Percentiles rank a stretch among this genome's conserved stretches.
phyloP scores from a whole-genome alignment of 345 rosid species.

The Salix udensis region DNA sequence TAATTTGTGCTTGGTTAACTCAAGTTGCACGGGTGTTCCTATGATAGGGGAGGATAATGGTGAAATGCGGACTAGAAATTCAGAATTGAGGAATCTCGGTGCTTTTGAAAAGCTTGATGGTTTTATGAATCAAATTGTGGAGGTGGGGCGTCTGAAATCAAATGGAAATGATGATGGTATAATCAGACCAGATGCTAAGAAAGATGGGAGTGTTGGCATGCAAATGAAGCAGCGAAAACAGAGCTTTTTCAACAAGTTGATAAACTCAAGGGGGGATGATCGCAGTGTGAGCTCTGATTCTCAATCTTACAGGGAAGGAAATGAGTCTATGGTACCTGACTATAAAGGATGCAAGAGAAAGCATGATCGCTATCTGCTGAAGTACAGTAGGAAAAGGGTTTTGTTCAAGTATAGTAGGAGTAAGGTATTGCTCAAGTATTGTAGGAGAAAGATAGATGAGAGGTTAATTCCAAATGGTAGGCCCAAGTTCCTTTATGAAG shows the following conservation, averaged over 20 bases:
- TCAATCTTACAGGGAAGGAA: conserved; percentile 13
- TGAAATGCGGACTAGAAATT: neutral
- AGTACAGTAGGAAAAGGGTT: conserved; percentile 37
- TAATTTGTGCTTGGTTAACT: conserved; percentile 17
- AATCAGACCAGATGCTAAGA: conserved; percentile 2
- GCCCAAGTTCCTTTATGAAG: conserved; percentile 13
- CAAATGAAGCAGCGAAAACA: conserved; percentile 22
- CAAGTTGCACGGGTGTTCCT: neutral
- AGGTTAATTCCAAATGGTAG: conserved; percentile 4
- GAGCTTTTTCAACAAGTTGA: conserved; percentile 25
- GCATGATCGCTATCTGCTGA: conserved; percentile 33
- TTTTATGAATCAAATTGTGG: neutral
- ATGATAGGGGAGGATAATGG: conserved; percentile 1
- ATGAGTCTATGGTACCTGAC: conserved; percentile 1
- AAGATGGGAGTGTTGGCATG: neutral
- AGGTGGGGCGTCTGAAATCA: neutral
- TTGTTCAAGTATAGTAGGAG: conserved; percentile 36
- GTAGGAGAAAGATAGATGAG: conserved; percentile 29
- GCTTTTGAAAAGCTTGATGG: conserved; percentile 4
- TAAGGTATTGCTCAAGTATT: conserved; percentile 33
- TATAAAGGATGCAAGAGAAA: conserved; percentile 6
- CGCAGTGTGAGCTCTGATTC: conserved; percentile 15
- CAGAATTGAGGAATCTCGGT: neutral
- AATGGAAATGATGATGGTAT: neutral
- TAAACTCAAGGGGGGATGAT: conserved; percentile 21